A percentile compares a stretch with the other conserved stretches of the same genome.
These are phyloP conservation scores for Pythium inflatum DNA, from an alignment of 352 stramenopile genomes.

Conservation along the genomic window DNA sequence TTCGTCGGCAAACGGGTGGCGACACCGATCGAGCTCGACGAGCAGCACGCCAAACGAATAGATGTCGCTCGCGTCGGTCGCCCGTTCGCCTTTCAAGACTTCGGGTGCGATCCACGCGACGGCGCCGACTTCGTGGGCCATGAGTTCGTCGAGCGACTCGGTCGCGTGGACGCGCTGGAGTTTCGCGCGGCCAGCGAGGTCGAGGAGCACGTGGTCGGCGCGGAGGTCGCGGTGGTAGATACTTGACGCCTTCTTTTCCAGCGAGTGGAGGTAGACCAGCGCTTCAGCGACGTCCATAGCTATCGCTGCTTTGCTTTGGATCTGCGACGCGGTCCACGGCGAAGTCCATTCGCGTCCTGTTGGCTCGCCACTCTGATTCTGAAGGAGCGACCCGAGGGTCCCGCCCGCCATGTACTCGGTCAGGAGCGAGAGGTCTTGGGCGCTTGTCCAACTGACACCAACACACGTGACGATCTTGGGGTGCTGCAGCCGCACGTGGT, in stretches of 20 bases:
- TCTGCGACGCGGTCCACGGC: background rate
- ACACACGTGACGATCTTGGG: constrained; percentile 37
- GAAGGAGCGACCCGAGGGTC: constrained; percentile 21
- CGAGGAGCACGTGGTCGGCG: constrained; percentile 20
- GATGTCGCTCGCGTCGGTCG: constrained; percentile 34
- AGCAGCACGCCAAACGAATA: constrained; percentile 37
- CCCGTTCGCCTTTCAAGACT: constrained; percentile 32
- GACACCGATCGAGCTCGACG: constrained; percentile 30
- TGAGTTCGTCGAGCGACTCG: constrained; percentile 17
- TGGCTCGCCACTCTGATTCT: background rate
- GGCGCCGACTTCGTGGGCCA: constrained; percentile 31
- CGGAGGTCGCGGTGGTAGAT: constrained; percentile 27
- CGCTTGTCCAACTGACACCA: constrained; percentile 35
- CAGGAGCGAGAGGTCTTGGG: constrained; percentile 33
- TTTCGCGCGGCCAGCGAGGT: constrained; percentile 5
- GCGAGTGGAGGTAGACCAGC: constrained; percentile 25
- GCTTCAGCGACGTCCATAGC: constrained; percentile 21
- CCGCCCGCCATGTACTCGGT: constrained; percentile 36
- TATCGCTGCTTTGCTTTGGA: constrained; percentile 13
- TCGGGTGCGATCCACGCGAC: constrained; percentile 35
- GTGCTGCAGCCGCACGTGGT: constrained; percentile 33
- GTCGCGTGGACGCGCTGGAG: constrained; percentile 9
- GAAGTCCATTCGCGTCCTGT: background rate
- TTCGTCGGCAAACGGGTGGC: constrained; percentile 16
- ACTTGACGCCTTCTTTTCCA: background rate